Evolutionary conservation across 2,329 filamentous ascomycete genomes (phyloP).

Genomic region (Rhexocercosporidium sp.): DNA sequence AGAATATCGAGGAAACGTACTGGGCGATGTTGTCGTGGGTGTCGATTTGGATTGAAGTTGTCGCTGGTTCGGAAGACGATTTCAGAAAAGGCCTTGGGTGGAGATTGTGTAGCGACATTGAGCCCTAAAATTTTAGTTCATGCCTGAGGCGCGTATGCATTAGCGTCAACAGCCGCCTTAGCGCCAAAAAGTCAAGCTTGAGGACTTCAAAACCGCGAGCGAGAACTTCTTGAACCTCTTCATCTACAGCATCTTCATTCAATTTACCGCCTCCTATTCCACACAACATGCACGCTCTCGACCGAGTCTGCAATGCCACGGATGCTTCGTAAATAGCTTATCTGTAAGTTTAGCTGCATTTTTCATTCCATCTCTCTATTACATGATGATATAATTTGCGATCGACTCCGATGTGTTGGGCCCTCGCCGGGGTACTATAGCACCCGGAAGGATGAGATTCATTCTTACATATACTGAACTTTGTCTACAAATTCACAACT

Average conservation of each 20-base stretch:
- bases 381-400: constrained; percentile 99
- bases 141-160: constrained; percentile 26
- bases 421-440: constrained; percentile 91
- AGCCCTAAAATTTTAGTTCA: constrained; percentile 28
- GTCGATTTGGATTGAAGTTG: constrained; percentile 33
- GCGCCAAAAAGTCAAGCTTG: constrained; percentile 1
- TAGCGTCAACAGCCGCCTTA: constrained; percentile 15
- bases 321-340: neutral
- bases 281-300: neutral
- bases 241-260: neutral
- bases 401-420: constrained; percentile 86
- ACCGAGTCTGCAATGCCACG: no score
- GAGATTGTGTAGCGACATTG: constrained; percentile 27
- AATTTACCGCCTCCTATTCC: neutral
- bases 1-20: constrained; percentile 37
- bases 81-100: constrained; percentile 25
- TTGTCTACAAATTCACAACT: constrained; percentile 23
- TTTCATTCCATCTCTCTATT: constrained; percentile 27
- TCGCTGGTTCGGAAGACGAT: constrained; percentile 25
- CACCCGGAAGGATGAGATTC: constrained; percentile 81
- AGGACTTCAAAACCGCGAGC: constrained; percentile 20
- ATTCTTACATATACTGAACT: constrained; percentile 99
- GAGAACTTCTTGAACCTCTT: constrained; percentile 17
- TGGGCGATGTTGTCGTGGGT: constrained; percentile 39
- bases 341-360: constrained; percentile 18